Base-by-base conservation (phyloP, 176 grass and related monocot genomes). In the Dactylis glomerata region DNA sequence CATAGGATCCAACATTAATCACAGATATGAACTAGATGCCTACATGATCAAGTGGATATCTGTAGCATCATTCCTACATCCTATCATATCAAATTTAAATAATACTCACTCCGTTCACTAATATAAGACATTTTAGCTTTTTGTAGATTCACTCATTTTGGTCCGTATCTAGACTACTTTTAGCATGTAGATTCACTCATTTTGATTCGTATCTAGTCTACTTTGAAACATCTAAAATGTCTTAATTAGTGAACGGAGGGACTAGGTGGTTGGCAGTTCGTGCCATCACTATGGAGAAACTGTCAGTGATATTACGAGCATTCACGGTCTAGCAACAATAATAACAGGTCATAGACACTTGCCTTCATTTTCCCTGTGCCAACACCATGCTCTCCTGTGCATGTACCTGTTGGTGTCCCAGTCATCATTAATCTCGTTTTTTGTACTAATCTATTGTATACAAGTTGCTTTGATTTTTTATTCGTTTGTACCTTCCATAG, bases 341-440 rank as follows among this genome's bases (percentile, higher is more conserved):
- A 57, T 54, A 36, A 55, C 50, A 59, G 52, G 38, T 62, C 19
- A 40, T 12, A 65, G 82, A 81, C 6, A 82, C 85, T 75, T 94
- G 89, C 96, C 96, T 99, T 99, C 96, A 96, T 96, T 94, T 99
- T 99, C 57, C 96, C 96, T 2, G 96, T 96, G 66, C 96, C 91
- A 76, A 99, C 96, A 75, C 96, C 93, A 76, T 99, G 96, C 88
- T 99, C 96, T 87, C 96, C 96, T 36, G 96, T 96, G 82, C 93
- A 99, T 65, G 96, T 96, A 82, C 96, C 96, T 98, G 84, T 80
- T 49, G 34, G 20, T 57, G 74, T 49, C 55, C 68, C 5, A 46
- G 22, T 58, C n/a, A 52, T 10, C 8, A 78, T 49, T 75, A 78
- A 63, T 85, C 65, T 33, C 17, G 6, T 36, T 22, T 40, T 68